Evolutionary conservation across 2,329 filamentous ascomycete species (phyloP).

Genomic region (Mycosphaerella sp.): DNA sequence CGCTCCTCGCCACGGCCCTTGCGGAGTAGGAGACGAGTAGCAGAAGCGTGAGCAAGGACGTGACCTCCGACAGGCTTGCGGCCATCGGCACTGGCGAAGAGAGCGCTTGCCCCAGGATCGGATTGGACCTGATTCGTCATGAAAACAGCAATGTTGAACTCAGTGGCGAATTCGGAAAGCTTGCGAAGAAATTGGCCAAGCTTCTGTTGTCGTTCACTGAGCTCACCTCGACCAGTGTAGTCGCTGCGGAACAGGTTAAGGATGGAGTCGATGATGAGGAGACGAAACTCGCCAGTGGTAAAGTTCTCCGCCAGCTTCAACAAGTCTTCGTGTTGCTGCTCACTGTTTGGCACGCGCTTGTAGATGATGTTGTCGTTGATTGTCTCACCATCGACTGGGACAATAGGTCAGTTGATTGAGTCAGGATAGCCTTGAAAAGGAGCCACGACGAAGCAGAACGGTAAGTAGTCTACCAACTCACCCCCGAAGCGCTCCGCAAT

Average conservation of each 20-base stretch:
- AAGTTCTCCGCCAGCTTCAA: constrained; percentile 57
- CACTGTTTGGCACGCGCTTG: constrained; percentile 58
- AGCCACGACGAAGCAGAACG: background rate
- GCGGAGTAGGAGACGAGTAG: constrained; percentile 58
- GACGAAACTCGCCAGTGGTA: constrained; percentile 56
- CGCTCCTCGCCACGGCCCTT: constrained; percentile 64
- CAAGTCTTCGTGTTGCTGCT: constrained; percentile 58
- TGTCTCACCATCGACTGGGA: constrained; percentile 47
- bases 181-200: constrained; percentile 59
- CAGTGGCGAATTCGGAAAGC: constrained; percentile 60
- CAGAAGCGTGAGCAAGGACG: constrained; percentile 62
- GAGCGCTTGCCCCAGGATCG: constrained; percentile 60
- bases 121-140: constrained; percentile 68
- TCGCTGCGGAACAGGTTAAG: constrained; percentile 64
- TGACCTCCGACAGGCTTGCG: constrained; percentile 62
- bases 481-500: constrained; percentile 60
- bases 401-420: constrained; percentile 3
- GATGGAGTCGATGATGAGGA: constrained; percentile 63
- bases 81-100: constrained; percentile 62
- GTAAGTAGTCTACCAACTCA: constrained; percentile 11
- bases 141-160: constrained; percentile 60
- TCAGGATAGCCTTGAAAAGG: background rate
- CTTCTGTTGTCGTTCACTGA: constrained; percentile 63
- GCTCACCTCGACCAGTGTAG: constrained; percentile 59
- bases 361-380: constrained; percentile 63